These are phyloP conservation scores for Yamadazyma philogaea DNA, from an alignment of 805 yeast species.

Conservation along the genomic window DNA sequence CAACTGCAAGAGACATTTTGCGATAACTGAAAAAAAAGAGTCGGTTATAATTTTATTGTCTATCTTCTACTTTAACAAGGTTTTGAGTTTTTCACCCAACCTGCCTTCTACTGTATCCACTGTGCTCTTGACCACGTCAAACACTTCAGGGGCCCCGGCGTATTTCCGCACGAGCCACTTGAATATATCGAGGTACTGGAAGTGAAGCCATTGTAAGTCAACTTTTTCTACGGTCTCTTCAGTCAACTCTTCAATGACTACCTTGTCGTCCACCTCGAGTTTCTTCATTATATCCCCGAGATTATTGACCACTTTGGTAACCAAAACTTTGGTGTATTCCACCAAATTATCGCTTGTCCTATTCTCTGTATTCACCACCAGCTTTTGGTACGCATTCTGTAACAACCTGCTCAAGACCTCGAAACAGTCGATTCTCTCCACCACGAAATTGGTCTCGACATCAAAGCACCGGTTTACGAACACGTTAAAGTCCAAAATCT, in stretches of 20 bases:
- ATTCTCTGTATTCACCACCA: not conserved
- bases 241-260: conserved; percentile 26
- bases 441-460: conserved; percentile 29
- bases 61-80: not conserved
- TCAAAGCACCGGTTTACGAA: conserved; percentile 28
- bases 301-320: conserved; percentile 23
- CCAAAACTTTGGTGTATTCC: not conserved
- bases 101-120: not conserved
- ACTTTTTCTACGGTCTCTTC: conserved; percentile 25
- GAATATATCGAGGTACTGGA: conserved; percentile 40
- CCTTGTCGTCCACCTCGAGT: conserved; percentile 8
- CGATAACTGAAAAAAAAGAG: too few relatives aligned
- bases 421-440: conserved; percentile 42
- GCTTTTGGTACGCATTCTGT: conserved; percentile 7
- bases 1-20: conserved; percentile 46
- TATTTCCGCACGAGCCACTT: conserved; percentile 17
- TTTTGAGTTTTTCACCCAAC: not conserved
- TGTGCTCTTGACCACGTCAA: not conserved
- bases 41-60: not conserved
- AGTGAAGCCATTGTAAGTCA: conserved; percentile 41
- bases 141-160: conserved; percentile 1
- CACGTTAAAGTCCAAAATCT: conserved; percentile 27
- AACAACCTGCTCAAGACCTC: conserved; percentile 39
- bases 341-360: not conserved
- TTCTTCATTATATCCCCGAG: conserved; percentile 25